Evolutionary conservation across 495 filamentous ascomycete genomes (phyloP).

Genomic region (Apodospora peruviana): DNA sequence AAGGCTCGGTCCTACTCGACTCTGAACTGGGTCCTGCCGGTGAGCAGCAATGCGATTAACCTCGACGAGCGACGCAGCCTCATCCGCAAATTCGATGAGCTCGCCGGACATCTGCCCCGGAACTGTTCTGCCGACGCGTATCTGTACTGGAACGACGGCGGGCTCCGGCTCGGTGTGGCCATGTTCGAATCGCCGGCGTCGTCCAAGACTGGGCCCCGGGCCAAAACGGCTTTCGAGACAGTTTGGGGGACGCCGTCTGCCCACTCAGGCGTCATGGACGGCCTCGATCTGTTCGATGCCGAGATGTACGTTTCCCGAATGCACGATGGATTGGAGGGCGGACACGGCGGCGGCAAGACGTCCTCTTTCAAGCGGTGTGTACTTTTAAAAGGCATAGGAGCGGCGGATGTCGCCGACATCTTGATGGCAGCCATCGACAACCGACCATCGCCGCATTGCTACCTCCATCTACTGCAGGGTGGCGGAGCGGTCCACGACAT

Average conservation of each 20-base stretch:
- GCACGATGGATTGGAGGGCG: conserved; percentile 59
- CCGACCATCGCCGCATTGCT: conserved; percentile 52
- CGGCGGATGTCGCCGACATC: conserved; percentile 27
- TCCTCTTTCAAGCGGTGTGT: conserved; percentile 62
- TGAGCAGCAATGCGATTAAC: conserved; percentile 31
- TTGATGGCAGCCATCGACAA: conserved; percentile 42
- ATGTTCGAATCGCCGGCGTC: conserved; percentile 39
- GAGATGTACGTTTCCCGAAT: conserved; percentile 59
- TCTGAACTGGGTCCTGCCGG: conserved; percentile 48
- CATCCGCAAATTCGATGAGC: conserved; percentile 40
- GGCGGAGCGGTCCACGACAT: conserved; percentile 49
- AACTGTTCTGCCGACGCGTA: conserved; percentile 53
- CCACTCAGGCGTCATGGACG: conserved; percentile 37
- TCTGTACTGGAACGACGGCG: conserved; percentile 46
- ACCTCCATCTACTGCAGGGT: conserved; percentile 60
- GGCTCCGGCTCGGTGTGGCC: conserved; percentile 51
- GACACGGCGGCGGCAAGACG: conserved; percentile 53
- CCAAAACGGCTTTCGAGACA: conserved; percentile 9
- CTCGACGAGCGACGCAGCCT: conserved; percentile 33
- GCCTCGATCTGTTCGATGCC: conserved; percentile 49
- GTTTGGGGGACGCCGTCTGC: background rate
- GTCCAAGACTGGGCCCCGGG: background rate
- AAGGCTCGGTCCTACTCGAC: conserved; percentile 36
- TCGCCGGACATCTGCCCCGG: conserved; percentile 36
- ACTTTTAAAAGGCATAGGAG: conserved; percentile 51